Conservation (phyloP, 2,329 filamentous ascomycete species). For the Cryphonectria radicalis region DNA sequence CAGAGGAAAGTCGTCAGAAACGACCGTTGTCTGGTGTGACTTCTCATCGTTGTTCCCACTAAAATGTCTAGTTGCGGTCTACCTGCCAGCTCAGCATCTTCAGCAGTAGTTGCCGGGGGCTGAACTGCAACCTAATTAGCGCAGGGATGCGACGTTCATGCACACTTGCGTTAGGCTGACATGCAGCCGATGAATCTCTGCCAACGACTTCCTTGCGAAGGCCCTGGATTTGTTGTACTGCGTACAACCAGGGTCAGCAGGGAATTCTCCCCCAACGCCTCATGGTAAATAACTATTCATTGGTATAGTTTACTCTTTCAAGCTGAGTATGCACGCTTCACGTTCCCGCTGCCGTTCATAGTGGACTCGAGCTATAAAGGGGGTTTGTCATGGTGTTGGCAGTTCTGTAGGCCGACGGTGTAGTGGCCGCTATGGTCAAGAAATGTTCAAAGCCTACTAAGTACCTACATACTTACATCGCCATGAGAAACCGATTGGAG, state of each 20-base stretch:
- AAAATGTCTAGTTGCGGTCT: not conserved
- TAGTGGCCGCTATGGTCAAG: not conserved
- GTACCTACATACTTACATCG: not conserved
- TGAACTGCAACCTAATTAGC: slow-evolving; percentile 7
- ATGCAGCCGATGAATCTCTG: not conserved
- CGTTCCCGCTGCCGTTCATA: not conserved
- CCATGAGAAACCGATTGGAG: not conserved
- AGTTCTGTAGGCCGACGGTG: not conserved
- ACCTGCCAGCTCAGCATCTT: slow-evolving; percentile 6
- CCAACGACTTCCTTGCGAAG: not conserved
- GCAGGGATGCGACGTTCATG: slow-evolving; percentile 3
- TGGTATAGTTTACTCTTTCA: not conserved
- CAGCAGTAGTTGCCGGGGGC: not conserved
- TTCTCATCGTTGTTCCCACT: not conserved
- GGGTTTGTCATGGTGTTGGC: not conserved
- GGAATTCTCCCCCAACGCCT: not conserved
- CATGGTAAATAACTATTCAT: not conserved
- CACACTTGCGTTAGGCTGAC: slow-evolving; percentile 4
- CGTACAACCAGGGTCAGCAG: not conserved
- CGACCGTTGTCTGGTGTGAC: not conserved
- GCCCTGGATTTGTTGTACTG: not conserved
- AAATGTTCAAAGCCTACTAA: not conserved
- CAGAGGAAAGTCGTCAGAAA: not conserved
- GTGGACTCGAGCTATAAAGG: not conserved
- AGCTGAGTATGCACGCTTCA: not conserved